Evolutionary conservation across 2,329 filamentous ascomycete genomes (phyloP), one percentile per base, ranked within the genome.

Genomic region (Fusarium nelsonii): DNA sequence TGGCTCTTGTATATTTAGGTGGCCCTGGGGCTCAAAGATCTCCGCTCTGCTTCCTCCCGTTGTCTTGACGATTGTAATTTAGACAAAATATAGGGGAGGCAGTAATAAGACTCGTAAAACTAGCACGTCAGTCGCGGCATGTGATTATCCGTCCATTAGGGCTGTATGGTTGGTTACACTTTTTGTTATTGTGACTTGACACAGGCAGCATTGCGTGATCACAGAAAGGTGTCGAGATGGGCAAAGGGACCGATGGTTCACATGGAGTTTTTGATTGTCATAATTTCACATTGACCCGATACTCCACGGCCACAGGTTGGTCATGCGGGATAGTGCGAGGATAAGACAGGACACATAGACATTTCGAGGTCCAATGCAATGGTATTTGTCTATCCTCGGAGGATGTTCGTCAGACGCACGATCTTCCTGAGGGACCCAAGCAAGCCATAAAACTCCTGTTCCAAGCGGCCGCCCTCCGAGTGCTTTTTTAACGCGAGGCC

Each of bases 381-480:
- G 75, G 77, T 79, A 81, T 80, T 82, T 75, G 78, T 81, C 79
- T 82, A 82, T 80, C 76, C 76, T 77, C 76, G 75, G 74, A 78
- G 78, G 75, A 81, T 77, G 75, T 78, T 81, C 77, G 78, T 80
- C 77, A 80, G 76, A 80, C 75, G 77, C 75, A 78, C 78, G 73
- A 78, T 79, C 76, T 77, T 80, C 78, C 78, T 77, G 74, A 77
- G 51, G 63, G 80, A 81, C 78, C 76, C 79, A 80, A 81, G 79
- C 79, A 81, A 79, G 78, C 79, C 79, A 78, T 79, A 77, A 78
- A 81, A 82, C 80, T 81, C 81, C 81, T 74, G 75, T 81, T 81
- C 79, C 79, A 79, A 81, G 80, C 78, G 78, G 78, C 79, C 79
- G 78, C 78, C 79, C 75, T 79, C 76, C 78, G 76, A 81, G 76